Percentiles rank a stretch among this genome's conserved stretches.
Conservation (phyloP, 2,329 filamentous ascomycete species). For the Aspergillus vadensis region DNA sequence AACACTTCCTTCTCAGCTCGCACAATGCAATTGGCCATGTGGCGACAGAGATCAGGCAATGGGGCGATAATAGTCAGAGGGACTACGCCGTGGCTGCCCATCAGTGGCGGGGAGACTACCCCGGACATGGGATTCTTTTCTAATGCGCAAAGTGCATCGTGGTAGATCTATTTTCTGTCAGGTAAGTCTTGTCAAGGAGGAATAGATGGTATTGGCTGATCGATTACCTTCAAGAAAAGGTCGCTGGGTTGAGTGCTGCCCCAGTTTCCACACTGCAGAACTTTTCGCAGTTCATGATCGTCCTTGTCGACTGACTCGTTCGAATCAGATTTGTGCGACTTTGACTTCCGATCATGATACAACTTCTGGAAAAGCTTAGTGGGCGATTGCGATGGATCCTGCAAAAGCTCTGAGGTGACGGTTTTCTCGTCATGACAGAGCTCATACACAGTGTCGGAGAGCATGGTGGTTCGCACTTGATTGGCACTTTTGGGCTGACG, state of each 20-base stretch:
- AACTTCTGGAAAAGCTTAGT: constrained; percentile 59
- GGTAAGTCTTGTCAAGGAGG: background rate
- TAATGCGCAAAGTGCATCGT: constrained; percentile 58
- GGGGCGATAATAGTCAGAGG: constrained; percentile 70
- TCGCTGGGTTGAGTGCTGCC: constrained; percentile 64
- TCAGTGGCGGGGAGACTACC: constrained; percentile 60
- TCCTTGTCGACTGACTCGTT: constrained; percentile 22
- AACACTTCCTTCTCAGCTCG: constrained; percentile 72
- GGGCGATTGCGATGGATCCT: constrained; percentile 56
- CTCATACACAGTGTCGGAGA: constrained; percentile 52
- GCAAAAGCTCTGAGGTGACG: constrained; percentile 61
- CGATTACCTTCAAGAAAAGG: constrained; percentile 61
- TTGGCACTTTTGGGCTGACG: constrained; percentile 20
- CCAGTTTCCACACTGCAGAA: constrained; percentile 67
- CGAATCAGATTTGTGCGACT: constrained; percentile 27
- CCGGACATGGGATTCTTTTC: constrained; percentile 46
- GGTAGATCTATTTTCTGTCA: constrained; percentile 53
- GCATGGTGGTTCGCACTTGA: constrained; percentile 29
- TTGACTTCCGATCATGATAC: constrained; percentile 46
- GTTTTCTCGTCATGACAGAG: constrained; percentile 57
- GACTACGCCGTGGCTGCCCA: constrained; percentile 63
- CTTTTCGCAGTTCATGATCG: constrained; percentile 54
- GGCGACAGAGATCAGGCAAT: constrained; percentile 70
- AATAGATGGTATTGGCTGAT: background rate
- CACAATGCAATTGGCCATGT: constrained; percentile 75